These are phyloP conservation scores for Adenanthera pavonina DNA, from an alignment of 306 rosid species.

Conservation along the genomic window DNA sequence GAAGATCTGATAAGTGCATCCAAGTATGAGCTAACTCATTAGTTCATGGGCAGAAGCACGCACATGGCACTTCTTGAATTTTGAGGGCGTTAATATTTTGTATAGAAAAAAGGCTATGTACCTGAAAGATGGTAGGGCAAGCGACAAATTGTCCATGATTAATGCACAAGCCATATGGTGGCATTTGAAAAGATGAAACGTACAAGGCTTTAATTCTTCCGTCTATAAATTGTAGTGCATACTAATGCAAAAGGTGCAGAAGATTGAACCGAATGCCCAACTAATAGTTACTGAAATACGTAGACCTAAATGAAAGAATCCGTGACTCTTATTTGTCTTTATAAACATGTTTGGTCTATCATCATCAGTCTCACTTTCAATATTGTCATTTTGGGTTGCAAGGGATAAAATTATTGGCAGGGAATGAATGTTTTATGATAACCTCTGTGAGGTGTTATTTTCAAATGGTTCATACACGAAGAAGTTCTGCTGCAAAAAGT, in stretches of 20 bases:
- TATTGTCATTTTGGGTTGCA: background rate
- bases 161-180: background rate
- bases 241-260: background rate
- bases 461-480: background rate
- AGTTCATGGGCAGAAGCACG: background rate
- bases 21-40: background rate
- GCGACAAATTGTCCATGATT: constrained; percentile 20
- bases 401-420: constrained; percentile 18
- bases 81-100: background rate
- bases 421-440: constrained; percentile 16
- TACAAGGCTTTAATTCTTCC: background rate
- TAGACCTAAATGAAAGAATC: background rate
- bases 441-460: constrained; percentile 3
- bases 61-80: background rate
- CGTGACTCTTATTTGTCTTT: background rate
- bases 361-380: background rate
- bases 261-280: constrained; percentile 1
- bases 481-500: constrained; percentile 11
- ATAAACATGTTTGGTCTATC: constrained; percentile 12
- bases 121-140: background rate
- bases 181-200: constrained; percentile 11
- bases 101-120: background rate
- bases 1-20: background rate
- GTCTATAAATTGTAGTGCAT: background rate
- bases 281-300: background rate